Conservation (phyloP, 2,329 filamentous ascomycete species). For the Cladosporium sp. region DNA sequence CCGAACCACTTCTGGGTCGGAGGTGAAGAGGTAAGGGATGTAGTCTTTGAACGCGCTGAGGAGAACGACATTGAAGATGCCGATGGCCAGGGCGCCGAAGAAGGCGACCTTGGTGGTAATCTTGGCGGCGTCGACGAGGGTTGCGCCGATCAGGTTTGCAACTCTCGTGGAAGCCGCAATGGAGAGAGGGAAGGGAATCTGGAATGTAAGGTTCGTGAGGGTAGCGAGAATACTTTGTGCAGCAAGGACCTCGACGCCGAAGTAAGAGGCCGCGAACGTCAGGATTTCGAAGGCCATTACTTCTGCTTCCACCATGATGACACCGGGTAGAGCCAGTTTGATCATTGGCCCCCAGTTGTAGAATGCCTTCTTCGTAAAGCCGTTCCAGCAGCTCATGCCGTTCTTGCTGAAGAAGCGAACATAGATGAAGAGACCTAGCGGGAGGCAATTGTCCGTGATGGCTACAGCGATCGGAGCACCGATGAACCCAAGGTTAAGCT, state of each 20-base stretch:
- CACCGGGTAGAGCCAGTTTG: constrained; percentile 75
- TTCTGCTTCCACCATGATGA: constrained; percentile 90
- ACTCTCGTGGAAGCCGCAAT: constrained; percentile 85
- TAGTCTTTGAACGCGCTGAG: constrained; percentile 66
- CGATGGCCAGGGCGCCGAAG: constrained; percentile 62
- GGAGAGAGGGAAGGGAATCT: constrained; percentile 73
- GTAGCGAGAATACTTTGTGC: constrained; percentile 54
- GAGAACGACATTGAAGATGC: constrained; percentile 69
- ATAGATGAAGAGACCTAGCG: constrained; percentile 65
- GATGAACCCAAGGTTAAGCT: constrained; percentile 62
- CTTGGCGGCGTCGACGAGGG: constrained; percentile 72
- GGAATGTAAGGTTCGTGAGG: constrained; percentile 24
- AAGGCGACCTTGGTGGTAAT: constrained; percentile 72
- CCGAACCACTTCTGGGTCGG: constrained; percentile 59
- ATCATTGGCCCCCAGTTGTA: constrained; percentile 80
- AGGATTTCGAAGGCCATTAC: constrained; percentile 88
- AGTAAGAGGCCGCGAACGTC: constrained; percentile 73
- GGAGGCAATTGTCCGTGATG: constrained; percentile 69
- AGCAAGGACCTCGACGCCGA: constrained; percentile 72
- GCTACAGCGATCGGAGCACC: constrained; percentile 74
- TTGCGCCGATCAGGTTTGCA: constrained; percentile 86
- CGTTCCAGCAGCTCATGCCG: constrained; percentile 73
- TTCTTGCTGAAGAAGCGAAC: constrained; percentile 58
- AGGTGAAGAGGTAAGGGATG: constrained; percentile 72
- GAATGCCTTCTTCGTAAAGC: constrained; percentile 63